Conservation (phyloP, 306 rosid genomes). For the Mimosa pudica region DNA sequence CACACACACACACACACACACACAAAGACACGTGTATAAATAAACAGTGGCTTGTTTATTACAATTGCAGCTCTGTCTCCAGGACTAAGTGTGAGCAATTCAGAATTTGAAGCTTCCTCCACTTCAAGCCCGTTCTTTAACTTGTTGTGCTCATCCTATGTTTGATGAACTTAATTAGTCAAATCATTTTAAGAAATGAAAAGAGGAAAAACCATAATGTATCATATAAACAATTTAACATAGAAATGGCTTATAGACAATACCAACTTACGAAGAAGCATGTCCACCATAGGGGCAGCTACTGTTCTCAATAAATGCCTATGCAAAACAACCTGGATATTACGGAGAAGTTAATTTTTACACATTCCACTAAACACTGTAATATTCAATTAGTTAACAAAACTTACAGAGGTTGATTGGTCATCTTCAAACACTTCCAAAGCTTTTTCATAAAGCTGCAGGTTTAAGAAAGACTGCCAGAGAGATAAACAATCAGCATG, state of each 20-base stretch:
- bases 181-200: neutral
- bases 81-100: conserved; percentile 53
- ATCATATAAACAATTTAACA: conserved; percentile 12
- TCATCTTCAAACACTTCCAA: conserved; percentile 94
- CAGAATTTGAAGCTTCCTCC: conserved; percentile 63
- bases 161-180: conserved; percentile 25
- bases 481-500: conserved; percentile 35
- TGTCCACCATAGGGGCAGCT: conserved; percentile 74
- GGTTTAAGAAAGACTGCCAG: conserved; percentile 87
- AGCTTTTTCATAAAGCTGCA: conserved; percentile 95
- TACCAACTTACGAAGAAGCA: conserved; percentile 77
- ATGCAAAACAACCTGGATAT: conserved; percentile 85
- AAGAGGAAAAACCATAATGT: conserved; percentile 17
- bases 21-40: neutral
- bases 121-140: conserved; percentile 80
- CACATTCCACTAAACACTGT: conserved; percentile 35
- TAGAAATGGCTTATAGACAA: conserved; percentile 17
- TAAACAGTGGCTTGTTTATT: conserved; percentile 42
- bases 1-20: conserved; percentile 1
- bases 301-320: conserved; percentile 90
- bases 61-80: conserved; percentile 85
- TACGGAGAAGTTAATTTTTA: conserved; percentile 35
- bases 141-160: conserved; percentile 82
- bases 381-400: conserved; percentile 25
- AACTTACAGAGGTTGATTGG: conserved; percentile 85